Conservation (phyloP, 1,284 basidiomycete species). For the Hymenochaete sp. region DNA sequence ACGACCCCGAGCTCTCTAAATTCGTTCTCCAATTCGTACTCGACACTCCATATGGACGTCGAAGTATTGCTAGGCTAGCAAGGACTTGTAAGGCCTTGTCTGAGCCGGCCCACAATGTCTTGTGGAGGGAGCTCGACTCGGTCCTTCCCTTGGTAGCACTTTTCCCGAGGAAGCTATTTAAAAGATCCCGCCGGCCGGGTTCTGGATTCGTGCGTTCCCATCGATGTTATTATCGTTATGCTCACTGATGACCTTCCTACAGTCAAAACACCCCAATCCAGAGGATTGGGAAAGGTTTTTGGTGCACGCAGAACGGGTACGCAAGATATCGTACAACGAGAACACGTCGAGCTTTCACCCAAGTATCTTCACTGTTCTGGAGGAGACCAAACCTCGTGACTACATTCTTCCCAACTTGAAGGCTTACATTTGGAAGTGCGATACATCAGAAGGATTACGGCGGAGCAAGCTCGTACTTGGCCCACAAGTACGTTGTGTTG, state of each 20-base stretch:
- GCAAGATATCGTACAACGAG: slow-evolving; percentile 61
- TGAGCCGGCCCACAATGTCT: slow-evolving; percentile 59
- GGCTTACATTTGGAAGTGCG: slow-evolving; percentile 61
- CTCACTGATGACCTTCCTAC: neutral
- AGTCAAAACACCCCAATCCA: slow-evolving; percentile 52
- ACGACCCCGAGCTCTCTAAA: slow-evolving; percentile 50
- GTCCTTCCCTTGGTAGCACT: slow-evolving; percentile 59
- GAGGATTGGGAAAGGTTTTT: slow-evolving; percentile 61
- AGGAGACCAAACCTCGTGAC: slow-evolving; percentile 48
- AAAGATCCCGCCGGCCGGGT: slow-evolving; percentile 58
- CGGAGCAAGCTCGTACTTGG: slow-evolving; percentile 55
- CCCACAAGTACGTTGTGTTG: slow-evolving; percentile 47
- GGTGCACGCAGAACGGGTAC: slow-evolving; percentile 56
- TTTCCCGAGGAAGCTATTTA: slow-evolving; percentile 58
- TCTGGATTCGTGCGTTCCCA: slow-evolving; percentile 59
- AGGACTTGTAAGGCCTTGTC: slow-evolving; percentile 63
- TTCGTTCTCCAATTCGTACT: slow-evolving; percentile 62
- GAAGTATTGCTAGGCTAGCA: slow-evolving; percentile 56
- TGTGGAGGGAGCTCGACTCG: slow-evolving; percentile 73
- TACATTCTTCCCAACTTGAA: slow-evolving; percentile 62
- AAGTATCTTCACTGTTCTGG: slow-evolving; percentile 56
- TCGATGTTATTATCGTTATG: slow-evolving; percentile 5
- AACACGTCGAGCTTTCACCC: slow-evolving; percentile 49
- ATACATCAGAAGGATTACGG: slow-evolving; percentile 53
- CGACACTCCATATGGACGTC: slow-evolving; percentile 55